These are phyloP conservation scores for Gossypium mustelinum DNA, from an alignment of 345 rosid species.

Conservation along the genomic window DNA sequence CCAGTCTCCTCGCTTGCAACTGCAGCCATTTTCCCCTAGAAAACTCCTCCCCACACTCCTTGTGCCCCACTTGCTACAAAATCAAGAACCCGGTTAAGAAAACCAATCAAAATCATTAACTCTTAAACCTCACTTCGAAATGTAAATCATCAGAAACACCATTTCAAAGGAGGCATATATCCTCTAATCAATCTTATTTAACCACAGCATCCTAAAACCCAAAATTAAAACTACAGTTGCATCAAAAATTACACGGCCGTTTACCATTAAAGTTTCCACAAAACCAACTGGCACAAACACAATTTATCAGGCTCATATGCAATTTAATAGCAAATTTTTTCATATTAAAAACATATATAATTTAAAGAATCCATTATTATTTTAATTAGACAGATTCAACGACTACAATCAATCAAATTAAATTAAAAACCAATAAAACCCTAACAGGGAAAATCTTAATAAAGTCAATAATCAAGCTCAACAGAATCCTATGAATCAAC, in stretches of 20 bases:
- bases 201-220: background rate
- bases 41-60: conserved; percentile 32
- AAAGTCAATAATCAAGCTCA: conserved; percentile 17
- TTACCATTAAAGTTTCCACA: background rate
- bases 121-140: conserved; percentile 5
- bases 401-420: conserved; percentile 2
- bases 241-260: background rate
- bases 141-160: background rate
- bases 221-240: conserved; percentile 1
- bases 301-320: background rate
- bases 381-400: background rate
- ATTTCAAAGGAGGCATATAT: background rate
- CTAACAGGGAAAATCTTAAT: conserved; percentile 13
- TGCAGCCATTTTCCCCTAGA: conserved; percentile 61
- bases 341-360: background rate
- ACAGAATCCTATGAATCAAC: conserved; percentile 12
- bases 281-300: background rate
- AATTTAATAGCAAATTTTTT: background rate
- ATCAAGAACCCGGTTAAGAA: conserved; percentile 8
- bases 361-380: background rate
- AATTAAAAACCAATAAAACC: conserved; percentile 32
- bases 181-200: background rate
- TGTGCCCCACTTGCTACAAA: conserved; percentile 30
- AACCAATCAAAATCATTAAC: conserved; percentile 4
- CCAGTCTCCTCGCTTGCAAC: conserved; percentile 60